phyloP scores from a whole-genome alignment of 2,329 filamentous ascomycete genomes.

The Tolypocladium ophioglossoides region DNA sequence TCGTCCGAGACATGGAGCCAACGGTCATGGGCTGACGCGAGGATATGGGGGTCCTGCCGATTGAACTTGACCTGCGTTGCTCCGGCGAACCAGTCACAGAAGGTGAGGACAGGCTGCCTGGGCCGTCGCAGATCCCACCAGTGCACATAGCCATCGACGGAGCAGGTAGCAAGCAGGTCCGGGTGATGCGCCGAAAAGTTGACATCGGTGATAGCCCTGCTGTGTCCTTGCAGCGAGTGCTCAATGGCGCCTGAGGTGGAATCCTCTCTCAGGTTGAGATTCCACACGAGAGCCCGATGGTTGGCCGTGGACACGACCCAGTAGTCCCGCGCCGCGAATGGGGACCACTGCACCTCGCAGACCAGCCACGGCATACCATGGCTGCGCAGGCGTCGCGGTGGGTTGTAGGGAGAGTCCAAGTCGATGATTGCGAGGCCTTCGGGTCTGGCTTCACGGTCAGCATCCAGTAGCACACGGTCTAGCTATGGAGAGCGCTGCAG shows the following conservation, averaged over 20 bases:
- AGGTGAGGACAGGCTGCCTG: conserved; percentile 62
- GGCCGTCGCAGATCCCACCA: conserved; percentile 80
- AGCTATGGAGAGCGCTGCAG: conserved; percentile 4
- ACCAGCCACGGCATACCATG: conserved; percentile 91
- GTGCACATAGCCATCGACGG: conserved; percentile 86
- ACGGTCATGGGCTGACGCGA: conserved; percentile 85
- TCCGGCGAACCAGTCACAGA: conserved; percentile 88
- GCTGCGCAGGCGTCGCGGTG: conserved; percentile 68
- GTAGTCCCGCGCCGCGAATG: conserved; percentile 78
- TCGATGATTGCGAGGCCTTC: conserved; percentile 88
- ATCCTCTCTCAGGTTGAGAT: conserved; percentile 69
- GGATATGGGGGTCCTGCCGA: conserved; percentile 71
- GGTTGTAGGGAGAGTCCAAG: conserved; percentile 78
- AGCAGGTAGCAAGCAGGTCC: conserved; percentile 80
- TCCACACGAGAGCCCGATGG: conserved; percentile 90
- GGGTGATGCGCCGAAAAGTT: conserved; percentile 93
- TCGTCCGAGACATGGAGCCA: conserved; percentile 87
- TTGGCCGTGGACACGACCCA: conserved; percentile 95
- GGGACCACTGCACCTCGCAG: conserved; percentile 94
- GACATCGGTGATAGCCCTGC: conserved; percentile 85
- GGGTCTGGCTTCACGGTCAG: conserved; percentile 36
- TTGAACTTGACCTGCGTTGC: conserved; percentile 96
- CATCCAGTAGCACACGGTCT: background rate
- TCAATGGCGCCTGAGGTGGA: conserved; percentile 64
- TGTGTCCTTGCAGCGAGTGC: conserved; percentile 74